phyloP scores from a whole-genome alignment of 352 stramenopile genomes.

The Globisporangium recalcitrans region DNA sequence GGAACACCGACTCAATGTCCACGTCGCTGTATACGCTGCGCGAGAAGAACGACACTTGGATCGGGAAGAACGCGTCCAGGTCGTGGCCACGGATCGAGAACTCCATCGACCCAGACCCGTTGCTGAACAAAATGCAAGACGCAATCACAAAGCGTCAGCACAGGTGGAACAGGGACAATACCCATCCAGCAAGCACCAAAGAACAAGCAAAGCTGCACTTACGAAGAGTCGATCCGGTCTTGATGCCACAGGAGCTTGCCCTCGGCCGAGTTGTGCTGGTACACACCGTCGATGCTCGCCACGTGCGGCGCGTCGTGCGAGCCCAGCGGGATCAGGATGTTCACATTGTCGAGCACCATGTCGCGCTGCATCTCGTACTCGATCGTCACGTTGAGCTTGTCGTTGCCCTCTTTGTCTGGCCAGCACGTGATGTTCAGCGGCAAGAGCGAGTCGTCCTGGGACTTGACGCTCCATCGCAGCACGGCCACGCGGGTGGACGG shows the following conservation, averaged over 20 bases:
- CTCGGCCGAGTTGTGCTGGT: conserved; percentile 79
- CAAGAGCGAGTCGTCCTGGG: conserved; percentile 79
- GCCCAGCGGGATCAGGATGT: conserved; percentile 77
- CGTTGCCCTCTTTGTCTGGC: conserved; percentile 77
- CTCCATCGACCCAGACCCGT: conserved; percentile 76
- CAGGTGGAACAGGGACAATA: neutral
- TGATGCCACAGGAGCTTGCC: conserved; percentile 79
- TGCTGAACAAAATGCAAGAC: conserved; percentile 29
- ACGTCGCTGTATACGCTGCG: conserved; percentile 85
- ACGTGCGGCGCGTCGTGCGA: conserved; percentile 65
- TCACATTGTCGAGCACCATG: conserved; percentile 88
- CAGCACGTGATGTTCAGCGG: conserved; percentile 86
- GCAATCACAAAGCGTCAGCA: conserved; percentile 6
- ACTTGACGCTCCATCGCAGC: conserved; percentile 84
- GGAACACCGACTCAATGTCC: conserved; percentile 69
- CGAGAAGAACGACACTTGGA: conserved; percentile 87
- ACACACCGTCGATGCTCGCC: conserved; percentile 77
- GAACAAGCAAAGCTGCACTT: conserved; percentile 24
- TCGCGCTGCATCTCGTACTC: conserved; percentile 86
- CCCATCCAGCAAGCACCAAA: neutral
- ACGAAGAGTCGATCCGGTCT: conserved; percentile 69
- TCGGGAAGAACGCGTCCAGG: conserved; percentile 84
- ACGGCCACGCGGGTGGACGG: conserved; percentile 75
- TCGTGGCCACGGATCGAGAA: conserved; percentile 78
- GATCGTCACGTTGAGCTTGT: conserved; percentile 87